phyloP scores from a whole-genome alignment of 2,329 filamentous ascomycete species.

The Decorospora gaudefroyi region DNA sequence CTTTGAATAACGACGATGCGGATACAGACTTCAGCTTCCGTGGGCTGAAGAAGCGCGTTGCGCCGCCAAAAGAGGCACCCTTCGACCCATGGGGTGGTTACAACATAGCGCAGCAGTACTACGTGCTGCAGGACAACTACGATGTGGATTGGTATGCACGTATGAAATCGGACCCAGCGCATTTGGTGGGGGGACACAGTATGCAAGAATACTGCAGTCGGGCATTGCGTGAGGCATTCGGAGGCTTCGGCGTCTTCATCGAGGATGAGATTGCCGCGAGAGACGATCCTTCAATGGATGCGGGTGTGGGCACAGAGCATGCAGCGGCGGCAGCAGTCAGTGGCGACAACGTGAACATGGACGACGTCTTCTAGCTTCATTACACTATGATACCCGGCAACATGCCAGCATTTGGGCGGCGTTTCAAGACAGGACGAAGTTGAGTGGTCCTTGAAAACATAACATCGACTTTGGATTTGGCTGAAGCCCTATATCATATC shows the following conservation, averaged over 20 bases:
- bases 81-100: constrained; percentile 90
- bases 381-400: constrained; percentile 43
- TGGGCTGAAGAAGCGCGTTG: constrained; percentile 71
- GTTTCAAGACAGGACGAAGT: too few relatives aligned
- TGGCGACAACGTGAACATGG: constrained; percentile 60
- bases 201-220: constrained; percentile 79
- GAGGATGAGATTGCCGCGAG: constrained; percentile 66
- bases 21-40: constrained; percentile 66
- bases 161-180: constrained; percentile 66
- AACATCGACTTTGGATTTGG: too few relatives aligned
- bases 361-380: constrained; percentile 48
- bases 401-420: constrained; percentile 36
- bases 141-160: constrained; percentile 73
- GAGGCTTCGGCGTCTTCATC: constrained; percentile 84
- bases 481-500: constrained; percentile 5
- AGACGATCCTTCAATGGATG: constrained; percentile 44
- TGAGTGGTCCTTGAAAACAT: too few relatives aligned
- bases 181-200: constrained; percentile 80
- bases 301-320: constrained; percentile 40
- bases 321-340: constrained; percentile 58
- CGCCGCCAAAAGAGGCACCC: constrained; percentile 68
- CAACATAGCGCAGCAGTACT: constrained; percentile 67
- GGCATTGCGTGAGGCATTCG: constrained; percentile 85
- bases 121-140: constrained; percentile 70
- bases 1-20: constrained; percentile 6